phyloP scores from a whole-genome alignment of 345 rosid genomes.

The Syzygium oleosum region DNA sequence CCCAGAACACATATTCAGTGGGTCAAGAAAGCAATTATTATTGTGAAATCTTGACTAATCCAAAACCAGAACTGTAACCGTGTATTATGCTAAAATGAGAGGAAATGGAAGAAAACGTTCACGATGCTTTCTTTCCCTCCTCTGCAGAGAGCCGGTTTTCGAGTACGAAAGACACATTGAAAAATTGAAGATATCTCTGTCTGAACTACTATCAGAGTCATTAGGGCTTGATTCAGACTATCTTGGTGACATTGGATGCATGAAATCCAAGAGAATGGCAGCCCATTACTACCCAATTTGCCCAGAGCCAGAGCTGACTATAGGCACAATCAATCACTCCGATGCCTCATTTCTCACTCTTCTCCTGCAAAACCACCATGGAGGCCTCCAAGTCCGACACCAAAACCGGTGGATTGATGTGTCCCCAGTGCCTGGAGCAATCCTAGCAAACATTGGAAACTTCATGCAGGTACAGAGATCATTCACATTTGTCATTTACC shows the following conservation, averaged over 20 bases:
- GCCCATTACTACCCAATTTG: not conserved
- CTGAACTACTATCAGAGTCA: not conserved
- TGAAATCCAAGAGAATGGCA: not conserved
- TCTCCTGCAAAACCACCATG: not conserved
- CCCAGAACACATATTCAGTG: too few relatives aligned
- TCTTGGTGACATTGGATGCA: not conserved
- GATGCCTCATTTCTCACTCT: not conserved
- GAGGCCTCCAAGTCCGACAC: not conserved
- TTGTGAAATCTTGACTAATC: too few relatives aligned
- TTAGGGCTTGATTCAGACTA: not conserved
- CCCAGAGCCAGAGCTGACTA: not conserved
- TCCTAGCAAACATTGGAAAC: not conserved
- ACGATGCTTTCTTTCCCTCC: not conserved
- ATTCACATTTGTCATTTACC: not conserved
- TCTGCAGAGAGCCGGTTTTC: not conserved
- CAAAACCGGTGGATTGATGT: not conserved
- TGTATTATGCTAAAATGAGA: too few relatives aligned
- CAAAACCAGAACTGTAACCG: too few relatives aligned
- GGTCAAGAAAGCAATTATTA: too few relatives aligned
- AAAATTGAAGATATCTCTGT: not conserved
- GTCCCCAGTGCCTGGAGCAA: not conserved
- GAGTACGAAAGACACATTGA: not conserved
- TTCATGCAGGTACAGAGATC: not conserved
- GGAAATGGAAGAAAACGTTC: too few relatives aligned
- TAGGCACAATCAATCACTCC: not conserved